A percentile compares a stretch with the other conserved stretches of the same genome.
Conservation (phyloP, 345 rosid species). For the Lagerstroemia speciosa region DNA sequence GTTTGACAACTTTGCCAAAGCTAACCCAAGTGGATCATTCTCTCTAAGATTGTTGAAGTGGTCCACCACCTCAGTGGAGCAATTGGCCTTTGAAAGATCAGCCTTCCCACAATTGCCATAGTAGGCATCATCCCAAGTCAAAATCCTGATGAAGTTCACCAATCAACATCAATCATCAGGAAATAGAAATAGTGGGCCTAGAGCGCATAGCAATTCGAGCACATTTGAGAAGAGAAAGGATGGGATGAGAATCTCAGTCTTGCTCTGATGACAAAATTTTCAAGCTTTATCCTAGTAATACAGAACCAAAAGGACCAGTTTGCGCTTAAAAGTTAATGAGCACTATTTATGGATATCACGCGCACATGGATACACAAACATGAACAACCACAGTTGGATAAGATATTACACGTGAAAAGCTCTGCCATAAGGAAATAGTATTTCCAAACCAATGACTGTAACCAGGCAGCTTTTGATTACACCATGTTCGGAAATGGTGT, state of each 20-base stretch:
- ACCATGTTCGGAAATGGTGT: background rate
- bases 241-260: background rate
- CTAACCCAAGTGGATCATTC: slow-evolving; percentile 56
- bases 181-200: background rate
- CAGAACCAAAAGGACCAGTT: background rate
- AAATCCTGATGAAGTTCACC: slow-evolving; percentile 45
- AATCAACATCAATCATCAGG: background rate
- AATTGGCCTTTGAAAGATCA: slow-evolving; percentile 31
- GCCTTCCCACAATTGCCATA: slow-evolving; percentile 38
- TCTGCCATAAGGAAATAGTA: background rate
- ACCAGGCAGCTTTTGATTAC: no score
- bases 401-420: background rate
- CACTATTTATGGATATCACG: background rate
- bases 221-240: background rate
- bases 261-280: background rate
- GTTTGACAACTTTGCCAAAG: slow-evolving; percentile 85
- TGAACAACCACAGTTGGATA: background rate
- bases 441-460: background rate
- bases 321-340: background rate
- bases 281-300: background rate
- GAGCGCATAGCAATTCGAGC: background rate
- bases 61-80: slow-evolving; percentile 29
- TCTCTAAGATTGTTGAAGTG: slow-evolving; percentile 26
- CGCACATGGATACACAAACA: background rate
- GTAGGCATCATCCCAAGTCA: slow-evolving; percentile 87